Conservation (phyloP, 805 yeast genomes). For the Candida insectorum region DNA sequence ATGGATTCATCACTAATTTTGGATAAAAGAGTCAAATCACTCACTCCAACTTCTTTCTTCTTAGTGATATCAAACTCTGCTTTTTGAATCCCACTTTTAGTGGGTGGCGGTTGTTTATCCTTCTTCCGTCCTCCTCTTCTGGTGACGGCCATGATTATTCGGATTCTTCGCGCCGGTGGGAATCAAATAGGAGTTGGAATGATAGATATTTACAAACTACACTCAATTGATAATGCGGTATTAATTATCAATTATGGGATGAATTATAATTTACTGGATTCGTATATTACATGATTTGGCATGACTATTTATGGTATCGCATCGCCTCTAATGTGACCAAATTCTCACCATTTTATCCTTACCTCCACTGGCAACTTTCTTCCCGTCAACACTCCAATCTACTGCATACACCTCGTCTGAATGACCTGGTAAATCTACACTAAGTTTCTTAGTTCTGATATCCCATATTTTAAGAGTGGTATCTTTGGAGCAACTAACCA, state of each 20-base stretch:
- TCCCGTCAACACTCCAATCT: slow-evolving; percentile 97
- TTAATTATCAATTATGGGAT: no score
- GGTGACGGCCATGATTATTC: slow-evolving; percentile 68
- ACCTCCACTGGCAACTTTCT: slow-evolving; percentile 94
- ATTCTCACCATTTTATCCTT: slow-evolving; percentile 91
- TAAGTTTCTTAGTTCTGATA: slow-evolving; percentile 75
- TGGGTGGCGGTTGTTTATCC: slow-evolving; percentile 52
- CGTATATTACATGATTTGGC: no score
- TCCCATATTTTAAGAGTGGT: slow-evolving; percentile 98
- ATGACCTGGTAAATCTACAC: slow-evolving; percentile 93
- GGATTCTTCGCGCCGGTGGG: no score
- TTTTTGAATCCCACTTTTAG: slow-evolving; percentile 63
- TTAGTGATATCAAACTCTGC: slow-evolving; percentile 86
- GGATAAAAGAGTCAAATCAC: slow-evolving; percentile 85
- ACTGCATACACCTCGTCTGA: slow-evolving; percentile 94
- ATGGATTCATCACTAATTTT: slow-evolving; percentile 89
- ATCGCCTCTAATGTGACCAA: slow-evolving; percentile 85
- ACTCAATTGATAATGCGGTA: no score
- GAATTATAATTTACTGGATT: no score
- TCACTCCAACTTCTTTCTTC: slow-evolving; percentile 97
- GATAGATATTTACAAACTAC: no score
- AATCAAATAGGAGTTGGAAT: no score
- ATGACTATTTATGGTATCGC: no score
- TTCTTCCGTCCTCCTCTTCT: slow-evolving; percentile 65
- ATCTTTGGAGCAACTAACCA: slow-evolving; percentile 93